Conservation (phyloP, 441 rosid species). For the Populus hybrid region DNA sequence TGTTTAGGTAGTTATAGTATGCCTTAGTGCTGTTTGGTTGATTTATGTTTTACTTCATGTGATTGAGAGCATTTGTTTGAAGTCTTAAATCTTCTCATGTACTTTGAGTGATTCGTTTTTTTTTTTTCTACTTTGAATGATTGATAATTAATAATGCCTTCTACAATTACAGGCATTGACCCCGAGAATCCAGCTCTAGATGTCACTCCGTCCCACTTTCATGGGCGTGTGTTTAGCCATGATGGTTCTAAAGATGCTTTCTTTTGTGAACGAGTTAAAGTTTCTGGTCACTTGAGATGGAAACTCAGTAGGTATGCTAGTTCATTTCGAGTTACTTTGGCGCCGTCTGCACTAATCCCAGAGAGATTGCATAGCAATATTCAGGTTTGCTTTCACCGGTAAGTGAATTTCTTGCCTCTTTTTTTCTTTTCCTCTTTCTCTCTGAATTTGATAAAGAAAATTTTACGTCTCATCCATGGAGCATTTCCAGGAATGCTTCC, state of each 20-base stretch:
- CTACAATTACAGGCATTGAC: conserved; percentile 44
- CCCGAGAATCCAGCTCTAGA: conserved; percentile 49
- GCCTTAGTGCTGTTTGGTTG: not conserved
- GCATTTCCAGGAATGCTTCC: conserved; percentile 67
- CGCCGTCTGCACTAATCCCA: conserved; percentile 47
- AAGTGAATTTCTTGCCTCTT: conserved; percentile 23
- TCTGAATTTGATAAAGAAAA: not conserved
- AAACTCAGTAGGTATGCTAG: conserved; percentile 58
- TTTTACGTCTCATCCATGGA: conserved; percentile 10
- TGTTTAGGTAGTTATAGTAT: not conserved
- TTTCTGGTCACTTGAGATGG: conserved; percentile 67
- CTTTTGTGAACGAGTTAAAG: conserved; percentile 73
- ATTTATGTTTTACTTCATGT: not conserved
- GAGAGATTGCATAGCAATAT: conserved; percentile 60
- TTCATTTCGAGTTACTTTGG: conserved; percentile 48
- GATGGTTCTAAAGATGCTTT: conserved; percentile 32
- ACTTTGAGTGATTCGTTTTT: not conserved
- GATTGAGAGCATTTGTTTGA: not conserved
- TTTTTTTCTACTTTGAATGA: not conserved
- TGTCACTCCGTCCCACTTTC: conserved; percentile 34
- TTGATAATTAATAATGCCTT: conserved; percentile 1
- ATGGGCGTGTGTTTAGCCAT: conserved; percentile 18
- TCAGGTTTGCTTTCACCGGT: conserved; percentile 79
- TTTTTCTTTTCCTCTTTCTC: not conserved
- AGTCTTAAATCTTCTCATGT: not conserved